Conservation (phyloP, 2,329 filamentous ascomycete genomes). For the Eutypa lata region DNA sequence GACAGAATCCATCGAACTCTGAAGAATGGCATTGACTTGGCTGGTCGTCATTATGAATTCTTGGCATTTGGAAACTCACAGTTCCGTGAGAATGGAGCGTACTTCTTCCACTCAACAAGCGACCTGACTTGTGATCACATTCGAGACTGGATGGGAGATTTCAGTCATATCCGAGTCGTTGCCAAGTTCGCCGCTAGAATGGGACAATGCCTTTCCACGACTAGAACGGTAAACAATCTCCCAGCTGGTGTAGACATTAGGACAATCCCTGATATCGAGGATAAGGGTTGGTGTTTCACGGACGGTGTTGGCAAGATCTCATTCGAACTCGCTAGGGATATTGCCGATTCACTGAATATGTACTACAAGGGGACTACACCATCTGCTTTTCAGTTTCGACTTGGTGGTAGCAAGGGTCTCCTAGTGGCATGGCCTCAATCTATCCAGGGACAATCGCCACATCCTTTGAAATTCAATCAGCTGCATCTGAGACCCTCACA, state of each 20-base stretch:
- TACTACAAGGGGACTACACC: constrained; percentile 56
- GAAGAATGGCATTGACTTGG: constrained; percentile 76
- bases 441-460: background rate
- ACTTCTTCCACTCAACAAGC: constrained; percentile 78
- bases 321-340: constrained; percentile 67
- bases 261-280: constrained; percentile 68
- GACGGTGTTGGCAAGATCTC: constrained; percentile 97
- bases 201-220: constrained; percentile 95
- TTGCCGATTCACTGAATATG: constrained; percentile 67
- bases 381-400: constrained; percentile 86
- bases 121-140: constrained; percentile 71
- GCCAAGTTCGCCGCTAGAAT: constrained; percentile 87
- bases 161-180: constrained; percentile 75
- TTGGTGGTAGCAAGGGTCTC: constrained; percentile 90
- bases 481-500: constrained; percentile 82
- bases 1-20: constrained; percentile 70
- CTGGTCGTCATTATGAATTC: constrained; percentile 80
- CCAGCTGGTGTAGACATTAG: constrained; percentile 54
- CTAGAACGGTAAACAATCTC: constrained; percentile 66
- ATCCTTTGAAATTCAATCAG: constrained; percentile 53
- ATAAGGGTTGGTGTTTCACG: constrained; percentile 71
- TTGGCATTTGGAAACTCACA: constrained; percentile 95
- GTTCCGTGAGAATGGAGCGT: constrained; percentile 85
- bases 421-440: constrained; percentile 67
- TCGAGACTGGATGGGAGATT: constrained; percentile 81